Base-by-base conservation (phyloP, 441 rosid genomes). In the Populus hybrid region DNA sequence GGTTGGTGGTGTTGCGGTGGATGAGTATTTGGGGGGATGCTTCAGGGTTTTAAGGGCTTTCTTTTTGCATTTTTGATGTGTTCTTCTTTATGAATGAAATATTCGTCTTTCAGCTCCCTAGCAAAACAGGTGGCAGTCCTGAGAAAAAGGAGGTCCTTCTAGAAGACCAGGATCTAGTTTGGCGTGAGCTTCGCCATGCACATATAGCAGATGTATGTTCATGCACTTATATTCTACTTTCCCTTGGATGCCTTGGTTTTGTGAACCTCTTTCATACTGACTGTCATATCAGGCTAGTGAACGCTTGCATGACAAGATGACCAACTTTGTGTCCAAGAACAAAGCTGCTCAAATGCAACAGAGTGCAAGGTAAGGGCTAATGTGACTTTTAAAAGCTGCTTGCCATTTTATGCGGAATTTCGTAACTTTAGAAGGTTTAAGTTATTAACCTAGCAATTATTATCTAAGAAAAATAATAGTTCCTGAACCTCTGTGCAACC, bases 321-420 rank as follows among this genome's bases (percentile, higher is more conserved):
- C 94, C 78, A 89, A 73, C 84, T 96, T 95, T 79, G 83, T 90
- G 70, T 85, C 90, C 7, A 96, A 94, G 84, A 96, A 96, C 83
- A 96, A 94, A 89, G 99, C 99, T 78, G 98, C 99, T 71, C 98
- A 96, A 82, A 86, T 96, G 82, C 98, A 93, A 81, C 92, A 90
- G 69, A 88, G 89, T 85, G 86, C 89, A 81, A 93, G 94, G 99
- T 96, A 82, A 73, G 89, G 80, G 75, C 81, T 66, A 40, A 35
- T 69, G 61, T 61, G 78, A 69, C 32, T 36, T 24, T 67, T 38
- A 14, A 36, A 59, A 38, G 40, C 69, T 71, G 80, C 23, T 74
- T 71, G 21, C 23, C 61, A 57, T 68, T 24, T 59, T 35, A 65
- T 71, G 69, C 70, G 21, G 69, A 64, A 34, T 16, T 68, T 23